These are phyloP conservation scores for Escovopsis weberi DNA, from an alignment of 2,329 filamentous ascomycete species.

Conservation along the genomic window DNA sequence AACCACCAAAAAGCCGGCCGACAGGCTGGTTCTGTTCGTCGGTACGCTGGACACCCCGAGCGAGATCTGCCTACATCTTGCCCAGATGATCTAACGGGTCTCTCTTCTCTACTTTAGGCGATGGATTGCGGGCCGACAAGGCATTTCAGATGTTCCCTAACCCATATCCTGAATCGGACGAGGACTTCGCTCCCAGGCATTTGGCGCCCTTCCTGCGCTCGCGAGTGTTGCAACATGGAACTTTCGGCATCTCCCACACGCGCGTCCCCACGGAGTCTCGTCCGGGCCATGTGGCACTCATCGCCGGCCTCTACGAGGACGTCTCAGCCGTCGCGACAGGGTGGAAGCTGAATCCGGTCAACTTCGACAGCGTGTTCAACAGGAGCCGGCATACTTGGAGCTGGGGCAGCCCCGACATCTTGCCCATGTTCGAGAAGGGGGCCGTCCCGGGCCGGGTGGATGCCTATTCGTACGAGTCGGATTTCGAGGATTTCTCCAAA, in stretches of 20 bases:
- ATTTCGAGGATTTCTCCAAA: slow-evolving; percentile 80
- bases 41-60: slow-evolving; percentile 34
- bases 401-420: slow-evolving; percentile 95
- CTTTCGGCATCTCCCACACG: slow-evolving; percentile 94
- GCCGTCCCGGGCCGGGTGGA: slow-evolving; percentile 77
- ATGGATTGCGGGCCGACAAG: slow-evolving; percentile 93
- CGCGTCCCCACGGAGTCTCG: slow-evolving; percentile 93
- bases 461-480: slow-evolving; percentile 68
- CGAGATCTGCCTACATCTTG: no score
- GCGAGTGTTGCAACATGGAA: slow-evolving; percentile 74
- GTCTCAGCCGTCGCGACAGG: slow-evolving; percentile 94
- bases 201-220: slow-evolving; percentile 87
- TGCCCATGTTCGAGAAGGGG: slow-evolving; percentile 95
- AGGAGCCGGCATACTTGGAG: slow-evolving; percentile 94
- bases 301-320: slow-evolving; percentile 93
- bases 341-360: slow-evolving; percentile 96
- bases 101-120: slow-evolving; percentile 35
- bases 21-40: slow-evolving; percentile 84
- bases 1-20: slow-evolving; percentile 58
- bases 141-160: slow-evolving; percentile 89
- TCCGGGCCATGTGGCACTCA: slow-evolving; percentile 90
- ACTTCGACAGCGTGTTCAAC: slow-evolving; percentile 99
- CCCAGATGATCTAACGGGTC: neutral
- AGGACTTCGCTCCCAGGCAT: slow-evolving; percentile 57
- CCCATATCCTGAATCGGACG: slow-evolving; percentile 54